phyloP scores from a whole-genome alignment of 371 early-diverging fungal genomes.

The Chytridium lagenaria region DNA sequence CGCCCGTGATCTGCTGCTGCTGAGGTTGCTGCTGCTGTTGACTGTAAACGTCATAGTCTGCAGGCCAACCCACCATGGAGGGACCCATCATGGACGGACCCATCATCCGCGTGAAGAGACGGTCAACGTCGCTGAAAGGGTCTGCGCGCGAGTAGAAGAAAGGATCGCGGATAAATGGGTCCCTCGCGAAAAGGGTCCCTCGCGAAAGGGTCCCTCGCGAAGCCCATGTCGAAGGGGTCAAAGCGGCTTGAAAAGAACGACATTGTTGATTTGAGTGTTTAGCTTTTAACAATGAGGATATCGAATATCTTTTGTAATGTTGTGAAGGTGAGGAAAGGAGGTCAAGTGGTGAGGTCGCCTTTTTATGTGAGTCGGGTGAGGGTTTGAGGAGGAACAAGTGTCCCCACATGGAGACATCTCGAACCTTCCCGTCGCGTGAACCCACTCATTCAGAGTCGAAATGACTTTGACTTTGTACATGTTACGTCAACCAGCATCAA shows the following conservation, averaged over 20 bases:
- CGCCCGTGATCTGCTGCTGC: not conserved
- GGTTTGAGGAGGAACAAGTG: too few species aligned
- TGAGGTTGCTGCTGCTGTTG: not conserved
- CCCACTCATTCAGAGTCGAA: too few species aligned
- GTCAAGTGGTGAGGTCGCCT: not conserved
- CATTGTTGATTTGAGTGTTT: not conserved
- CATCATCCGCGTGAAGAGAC: not conserved
- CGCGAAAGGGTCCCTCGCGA: not conserved
- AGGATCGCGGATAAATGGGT: constrained; percentile 11
- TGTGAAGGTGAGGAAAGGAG: not conserved
- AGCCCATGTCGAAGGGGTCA: not conserved
- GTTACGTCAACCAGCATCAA: too few species aligned
- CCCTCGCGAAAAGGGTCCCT: not conserved
- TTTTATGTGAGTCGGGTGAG: not conserved
- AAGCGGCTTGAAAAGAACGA: not conserved
- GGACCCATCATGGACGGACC: not conserved
- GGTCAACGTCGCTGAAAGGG: constrained; percentile 17
- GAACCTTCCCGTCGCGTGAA: too few species aligned
- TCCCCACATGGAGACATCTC: too few species aligned
- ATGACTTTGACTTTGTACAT: too few species aligned
- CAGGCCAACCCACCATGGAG: too few species aligned
- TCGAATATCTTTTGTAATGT: not conserved
- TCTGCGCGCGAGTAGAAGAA: not conserved
- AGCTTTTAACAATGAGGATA: not conserved
- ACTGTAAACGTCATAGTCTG: not conserved